Conservation (phyloP, 768 basidiomycete genomes). For the Mycena leptocephala region DNA sequence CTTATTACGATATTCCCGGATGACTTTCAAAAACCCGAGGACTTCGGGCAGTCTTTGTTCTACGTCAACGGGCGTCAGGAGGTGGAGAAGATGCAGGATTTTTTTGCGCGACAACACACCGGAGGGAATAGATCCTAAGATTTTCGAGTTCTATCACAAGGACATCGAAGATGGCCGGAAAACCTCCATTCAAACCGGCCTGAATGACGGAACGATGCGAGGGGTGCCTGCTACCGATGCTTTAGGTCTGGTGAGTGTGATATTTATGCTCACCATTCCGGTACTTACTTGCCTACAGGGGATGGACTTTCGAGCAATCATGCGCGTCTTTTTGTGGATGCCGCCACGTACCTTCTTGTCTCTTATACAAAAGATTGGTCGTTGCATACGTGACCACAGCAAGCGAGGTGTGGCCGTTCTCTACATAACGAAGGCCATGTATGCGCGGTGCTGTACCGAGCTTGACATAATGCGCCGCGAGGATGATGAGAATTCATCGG, state of each 20-base stretch:
- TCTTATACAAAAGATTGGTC: constrained; percentile 15
- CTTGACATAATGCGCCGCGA: neutral
- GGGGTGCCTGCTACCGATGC: constrained; percentile 29
- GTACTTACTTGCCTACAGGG: neutral
- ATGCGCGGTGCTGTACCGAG: constrained; percentile 11
- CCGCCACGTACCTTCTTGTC: constrained; percentile 17
- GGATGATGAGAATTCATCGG: neutral
- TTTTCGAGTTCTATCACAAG: constrained; percentile 33
- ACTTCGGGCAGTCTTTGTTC: constrained; percentile 24
- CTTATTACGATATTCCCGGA: constrained; percentile 25
- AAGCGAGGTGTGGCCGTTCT: constrained; percentile 13
- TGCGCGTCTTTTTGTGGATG: constrained; percentile 17
- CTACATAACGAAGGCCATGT: constrained; percentile 24
- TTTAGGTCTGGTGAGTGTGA: constrained; percentile 20
- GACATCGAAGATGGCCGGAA: constrained; percentile 19
- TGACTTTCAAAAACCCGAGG: neutral
- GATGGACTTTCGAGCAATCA: constrained; percentile 17
- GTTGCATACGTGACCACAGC: constrained; percentile 12
- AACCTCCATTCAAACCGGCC: neutral
- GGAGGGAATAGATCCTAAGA: neutral
- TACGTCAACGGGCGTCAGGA: constrained; percentile 28
- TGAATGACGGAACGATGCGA: constrained; percentile 8
- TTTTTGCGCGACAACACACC: constrained; percentile 19
- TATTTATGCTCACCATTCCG: neutral
- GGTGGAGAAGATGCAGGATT: constrained; percentile 28